Evolutionary conservation across 2,329 filamentous ascomycete species (phyloP).

Genomic region (Colletotrichum eleusines): DNA sequence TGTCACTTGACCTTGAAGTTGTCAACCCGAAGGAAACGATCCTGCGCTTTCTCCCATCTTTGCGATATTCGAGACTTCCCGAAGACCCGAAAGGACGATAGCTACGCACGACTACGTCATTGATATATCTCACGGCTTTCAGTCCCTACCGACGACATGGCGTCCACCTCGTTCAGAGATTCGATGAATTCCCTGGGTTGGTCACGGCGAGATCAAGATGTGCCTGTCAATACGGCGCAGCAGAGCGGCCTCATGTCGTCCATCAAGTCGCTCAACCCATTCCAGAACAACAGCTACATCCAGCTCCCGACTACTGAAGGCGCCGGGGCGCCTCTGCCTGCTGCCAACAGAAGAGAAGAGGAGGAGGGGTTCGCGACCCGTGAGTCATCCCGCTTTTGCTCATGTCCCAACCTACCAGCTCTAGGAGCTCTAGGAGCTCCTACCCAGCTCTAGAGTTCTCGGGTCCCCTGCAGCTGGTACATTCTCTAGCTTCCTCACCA

Average conservation of each 20-base stretch:
- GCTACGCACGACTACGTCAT: constrained; percentile 24
- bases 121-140: neutral
- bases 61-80: neutral
- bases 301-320: constrained; percentile 87
- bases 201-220: constrained; percentile 85
- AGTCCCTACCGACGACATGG: constrained; percentile 67
- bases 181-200: constrained; percentile 96
- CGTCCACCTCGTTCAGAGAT: constrained; percentile 89
- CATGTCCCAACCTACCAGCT: constrained; percentile 45
- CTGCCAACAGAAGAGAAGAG: constrained; percentile 86
- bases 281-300: constrained; percentile 87
- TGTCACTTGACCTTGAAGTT: constrained; percentile 34
- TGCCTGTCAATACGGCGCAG: constrained; percentile 78
- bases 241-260: constrained; percentile 82
- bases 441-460: constrained; percentile 49
- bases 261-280: constrained; percentile 88
- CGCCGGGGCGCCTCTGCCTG: constrained; percentile 86
- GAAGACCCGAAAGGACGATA: neutral
- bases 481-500: constrained; percentile 57
- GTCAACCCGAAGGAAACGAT: neutral
- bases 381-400: constrained; percentile 68
- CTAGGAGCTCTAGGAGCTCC: constrained; percentile 18
- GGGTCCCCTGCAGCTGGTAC: constrained; percentile 59
- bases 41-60: constrained; percentile 8
- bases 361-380: constrained; percentile 95